These are phyloP conservation scores for Fusarium chaquense DNA, from an alignment of 2,329 filamentous ascomycete genomes.

Conservation along the genomic window DNA sequence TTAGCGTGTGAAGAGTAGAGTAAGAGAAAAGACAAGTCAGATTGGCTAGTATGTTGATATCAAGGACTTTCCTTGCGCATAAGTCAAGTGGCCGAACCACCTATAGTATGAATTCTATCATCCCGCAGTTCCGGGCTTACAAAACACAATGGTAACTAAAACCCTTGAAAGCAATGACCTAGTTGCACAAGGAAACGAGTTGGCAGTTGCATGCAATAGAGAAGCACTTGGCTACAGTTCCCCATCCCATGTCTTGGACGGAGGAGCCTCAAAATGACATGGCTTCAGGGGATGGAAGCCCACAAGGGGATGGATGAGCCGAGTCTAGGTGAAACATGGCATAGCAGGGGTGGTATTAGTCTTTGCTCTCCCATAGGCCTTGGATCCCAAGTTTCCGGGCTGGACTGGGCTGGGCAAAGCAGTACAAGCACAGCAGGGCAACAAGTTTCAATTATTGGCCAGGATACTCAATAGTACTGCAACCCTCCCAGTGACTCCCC, in stretches of 20 bases:
- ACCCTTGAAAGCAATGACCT: conserved; percentile 18
- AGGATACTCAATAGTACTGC: conserved; percentile 30
- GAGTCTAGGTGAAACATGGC: conserved; percentile 37
- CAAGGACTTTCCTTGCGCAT: conserved; percentile 41
- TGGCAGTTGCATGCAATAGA: not conserved
- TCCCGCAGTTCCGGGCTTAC: not conserved
- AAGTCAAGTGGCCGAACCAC: conserved; percentile 16
- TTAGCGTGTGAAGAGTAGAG: not conserved
- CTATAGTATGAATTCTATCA: not conserved
- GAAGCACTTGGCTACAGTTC: conserved; percentile 23
- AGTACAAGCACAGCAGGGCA: conserved; percentile 30
- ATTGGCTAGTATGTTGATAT: conserved; percentile 22
- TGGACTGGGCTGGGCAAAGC: conserved; percentile 11
- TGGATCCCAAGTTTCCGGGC: not conserved
- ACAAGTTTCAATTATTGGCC: conserved; percentile 27
- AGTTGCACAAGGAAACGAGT: conserved; percentile 14
- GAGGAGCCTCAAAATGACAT: conserved; percentile 39
- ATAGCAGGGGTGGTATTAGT: conserved; percentile 18
- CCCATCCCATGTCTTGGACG: conserved; percentile 38
- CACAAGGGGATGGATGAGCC: conserved; percentile 32
- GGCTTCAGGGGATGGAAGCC: conserved; percentile 26
- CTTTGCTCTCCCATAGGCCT: not conserved
- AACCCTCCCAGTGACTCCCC: conserved; percentile 25
- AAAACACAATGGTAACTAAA: not conserved
- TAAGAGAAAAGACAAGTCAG: conserved; percentile 28